These are phyloP conservation scores for Fragilariopsis cylindrus DNA, from an alignment of 108 stramenopile species.

Conservation along the genomic window DNA sequence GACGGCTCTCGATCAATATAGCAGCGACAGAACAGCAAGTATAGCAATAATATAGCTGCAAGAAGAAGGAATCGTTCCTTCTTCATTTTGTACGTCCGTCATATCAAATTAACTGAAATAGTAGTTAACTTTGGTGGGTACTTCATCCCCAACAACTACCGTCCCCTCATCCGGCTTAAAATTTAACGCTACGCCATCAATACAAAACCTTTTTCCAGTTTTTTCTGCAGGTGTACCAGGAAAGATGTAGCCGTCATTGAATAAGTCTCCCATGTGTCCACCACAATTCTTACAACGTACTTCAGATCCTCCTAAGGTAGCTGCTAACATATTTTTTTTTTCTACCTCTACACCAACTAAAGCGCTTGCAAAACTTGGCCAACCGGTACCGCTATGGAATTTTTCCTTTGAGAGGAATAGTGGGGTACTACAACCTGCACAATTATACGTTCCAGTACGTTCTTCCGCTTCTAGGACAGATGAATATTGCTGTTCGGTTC, in stretches of 20 bases:
- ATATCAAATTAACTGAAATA: neutral
- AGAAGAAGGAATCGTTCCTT: no score
- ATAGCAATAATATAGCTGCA: no score
- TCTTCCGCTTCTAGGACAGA: slow-evolving; percentile 72
- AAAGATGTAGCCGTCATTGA: slow-evolving; percentile 77
- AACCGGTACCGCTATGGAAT: slow-evolving; percentile 79
- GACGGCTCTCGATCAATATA: no score
- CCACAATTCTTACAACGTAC: slow-evolving; percentile 81
- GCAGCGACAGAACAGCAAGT: no score
- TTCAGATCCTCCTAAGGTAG: slow-evolving; percentile 72
- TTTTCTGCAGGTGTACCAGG: slow-evolving; percentile 64
- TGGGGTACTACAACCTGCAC: slow-evolving; percentile 79
- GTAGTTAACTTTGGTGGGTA: slow-evolving; percentile 1
- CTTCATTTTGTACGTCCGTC: no score
- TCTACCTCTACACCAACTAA: slow-evolving; percentile 78
- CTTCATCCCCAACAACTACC: slow-evolving; percentile 14
- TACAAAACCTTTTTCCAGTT: slow-evolving; percentile 74
- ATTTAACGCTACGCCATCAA: slow-evolving; percentile 71
- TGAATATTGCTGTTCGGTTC: slow-evolving; percentile 72
- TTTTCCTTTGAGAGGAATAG: slow-evolving; percentile 78
- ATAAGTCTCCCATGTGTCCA: slow-evolving; percentile 91
- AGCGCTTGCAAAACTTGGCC: slow-evolving; percentile 66
- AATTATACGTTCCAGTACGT: slow-evolving; percentile 66
- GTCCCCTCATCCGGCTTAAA: slow-evolving; percentile 48
- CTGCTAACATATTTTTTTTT: slow-evolving; percentile 51